Conservation (phyloP, 2,329 filamentous ascomycete genomes). For the Monosporascus sp. region DNA sequence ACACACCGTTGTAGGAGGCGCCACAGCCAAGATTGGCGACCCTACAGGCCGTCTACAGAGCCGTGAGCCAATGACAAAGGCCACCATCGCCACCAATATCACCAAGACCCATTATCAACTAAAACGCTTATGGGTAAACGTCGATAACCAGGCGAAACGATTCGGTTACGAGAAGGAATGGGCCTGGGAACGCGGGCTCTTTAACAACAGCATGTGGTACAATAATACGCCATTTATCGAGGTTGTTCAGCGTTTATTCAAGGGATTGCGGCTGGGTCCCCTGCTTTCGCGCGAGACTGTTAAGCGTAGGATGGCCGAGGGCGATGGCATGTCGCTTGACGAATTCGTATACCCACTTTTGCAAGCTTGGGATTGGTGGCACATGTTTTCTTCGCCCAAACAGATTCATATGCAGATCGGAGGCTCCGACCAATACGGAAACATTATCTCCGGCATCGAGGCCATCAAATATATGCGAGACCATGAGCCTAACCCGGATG, state of each 20-base stretch:
- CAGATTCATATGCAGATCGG: slow-evolving; percentile 83
- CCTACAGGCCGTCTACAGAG: slow-evolving; percentile 65
- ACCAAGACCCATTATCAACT: slow-evolving; percentile 66
- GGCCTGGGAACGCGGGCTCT: slow-evolving; percentile 61
- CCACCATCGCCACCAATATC: slow-evolving; percentile 58
- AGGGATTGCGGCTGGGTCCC: slow-evolving; percentile 70
- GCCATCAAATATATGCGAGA: slow-evolving; percentile 71
- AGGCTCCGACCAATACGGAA: slow-evolving; percentile 93
- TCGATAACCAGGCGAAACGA: slow-evolving; percentile 59
- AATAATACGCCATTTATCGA: slow-evolving; percentile 67
- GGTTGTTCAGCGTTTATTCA: slow-evolving; percentile 69
- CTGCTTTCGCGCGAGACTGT: slow-evolving; percentile 89
- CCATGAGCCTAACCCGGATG: slow-evolving; percentile 42
- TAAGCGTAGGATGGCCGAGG: slow-evolving; percentile 75
- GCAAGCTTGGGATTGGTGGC: slow-evolving; percentile 96
- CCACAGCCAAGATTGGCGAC: slow-evolving; percentile 74
- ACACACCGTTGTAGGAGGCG: slow-evolving; percentile 65
- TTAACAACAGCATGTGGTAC: slow-evolving; percentile 86
- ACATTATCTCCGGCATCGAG: slow-evolving; percentile 88
- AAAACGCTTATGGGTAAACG: slow-evolving; percentile 68
- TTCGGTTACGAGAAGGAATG: slow-evolving; percentile 61
- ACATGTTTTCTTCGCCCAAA: slow-evolving; percentile 62
- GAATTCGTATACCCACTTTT: slow-evolving; percentile 92
- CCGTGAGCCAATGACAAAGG: slow-evolving; percentile 48
- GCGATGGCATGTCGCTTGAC: slow-evolving; percentile 88